Percentiles rank a stretch among this genome's conserved stretches.
Evolutionary conservation across 805 yeast species (phyloP).

Genomic region (Teunomyces panamensis): DNA sequence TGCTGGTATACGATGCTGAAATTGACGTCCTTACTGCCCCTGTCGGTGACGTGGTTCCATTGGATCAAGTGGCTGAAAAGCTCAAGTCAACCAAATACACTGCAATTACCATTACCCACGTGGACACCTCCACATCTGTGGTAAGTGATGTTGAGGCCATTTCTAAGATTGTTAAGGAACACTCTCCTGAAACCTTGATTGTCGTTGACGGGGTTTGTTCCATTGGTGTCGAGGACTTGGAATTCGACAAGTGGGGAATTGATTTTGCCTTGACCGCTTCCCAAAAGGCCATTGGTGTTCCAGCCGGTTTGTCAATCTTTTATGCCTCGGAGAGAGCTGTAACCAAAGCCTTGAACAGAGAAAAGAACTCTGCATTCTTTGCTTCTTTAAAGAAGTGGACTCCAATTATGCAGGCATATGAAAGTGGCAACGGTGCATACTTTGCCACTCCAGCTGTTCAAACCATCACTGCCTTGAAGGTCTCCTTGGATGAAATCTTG

Average conservation of each 20-base stretch:
- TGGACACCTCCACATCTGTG: constrained; percentile 96
- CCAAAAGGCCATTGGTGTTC: constrained; percentile 93
- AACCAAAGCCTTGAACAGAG: constrained; percentile 49
- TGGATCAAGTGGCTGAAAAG: constrained; percentile 52
- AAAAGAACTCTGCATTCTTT: constrained; percentile 53
- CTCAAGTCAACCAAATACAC: constrained; percentile 53
- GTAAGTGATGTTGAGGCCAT: constrained; percentile 66
- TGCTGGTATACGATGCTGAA: constrained; percentile 68
- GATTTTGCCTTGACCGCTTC: constrained; percentile 90
- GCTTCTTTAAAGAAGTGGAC: constrained; percentile 80
- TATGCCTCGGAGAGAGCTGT: constrained; percentile 76
- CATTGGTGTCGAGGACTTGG: constrained; percentile 80
- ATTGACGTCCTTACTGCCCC: constrained; percentile 73
- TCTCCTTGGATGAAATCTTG: constrained; percentile 70
- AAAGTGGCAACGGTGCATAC: constrained; percentile 73
- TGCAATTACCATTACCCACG: constrained; percentile 85
- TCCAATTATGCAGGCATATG: constrained; percentile 86
- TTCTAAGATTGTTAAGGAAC: constrained; percentile 55
- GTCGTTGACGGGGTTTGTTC: constrained; percentile 96
- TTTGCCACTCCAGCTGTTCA: constrained; percentile 98
- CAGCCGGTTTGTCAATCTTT: constrained; percentile 84
- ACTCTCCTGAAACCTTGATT: constrained; percentile 77
- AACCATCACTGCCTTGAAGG: constrained; percentile 74
- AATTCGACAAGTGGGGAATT: constrained; percentile 85
- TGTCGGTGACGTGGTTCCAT: constrained; percentile 68